Evolutionary conservation across 306 rosid species (phyloP), one percentile per base, ranked within the genome.

Genomic region (Dicorynia guianensis): DNA sequence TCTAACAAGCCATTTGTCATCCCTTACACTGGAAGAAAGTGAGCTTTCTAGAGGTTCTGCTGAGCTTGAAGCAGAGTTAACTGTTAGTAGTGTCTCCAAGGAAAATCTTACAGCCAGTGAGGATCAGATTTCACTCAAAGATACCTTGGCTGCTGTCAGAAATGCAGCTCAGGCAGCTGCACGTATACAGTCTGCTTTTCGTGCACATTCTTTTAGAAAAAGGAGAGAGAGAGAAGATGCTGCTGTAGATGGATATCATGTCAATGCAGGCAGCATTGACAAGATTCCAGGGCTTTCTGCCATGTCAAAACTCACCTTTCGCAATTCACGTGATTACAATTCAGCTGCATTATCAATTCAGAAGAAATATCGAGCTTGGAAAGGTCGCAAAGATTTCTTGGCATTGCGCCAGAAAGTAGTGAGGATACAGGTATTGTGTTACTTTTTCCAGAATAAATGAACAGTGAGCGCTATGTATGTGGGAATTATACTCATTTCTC

Each of bases 81-180:
- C 93, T 46, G 76, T 86, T 17, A 81, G 57, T 52, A 56, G 80
- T 76, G 72, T 95, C 82, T 82, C 96, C 69, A 50, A 83, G 8
- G 87, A 81, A 68, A 81, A 69, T 75, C 54, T 90, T 36, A 70
- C 80, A 13, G 76, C 63, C 70, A 8, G 69, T 76, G 96, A 78
- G 62, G 97, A 92, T 71, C 88, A 82, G 76, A 79, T 76, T 79
- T 86, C 91, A 48, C 87, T 95, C 52, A 68, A 82, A 67, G 68
- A 69, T 63, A 82, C 89, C 60, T 79, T 96, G 81, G 90, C 88
- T 35, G 99, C 99, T 56, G 96, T 90, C 54, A 85, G 96, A 77
- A 92, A 96, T 85, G 87, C 97, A 46, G 80, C 97, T 72, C 93
- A 75, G 81, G 99, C 99, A 75, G 99, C 98, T 47, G 96, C 97